A percentile compares a stretch with the other conserved stretches of the same genome.
These are phyloP conservation scores for Pleoardoris graminearum DNA, from an alignment of 2,329 filamentous ascomycete genomes.

Conservation along the genomic window DNA sequence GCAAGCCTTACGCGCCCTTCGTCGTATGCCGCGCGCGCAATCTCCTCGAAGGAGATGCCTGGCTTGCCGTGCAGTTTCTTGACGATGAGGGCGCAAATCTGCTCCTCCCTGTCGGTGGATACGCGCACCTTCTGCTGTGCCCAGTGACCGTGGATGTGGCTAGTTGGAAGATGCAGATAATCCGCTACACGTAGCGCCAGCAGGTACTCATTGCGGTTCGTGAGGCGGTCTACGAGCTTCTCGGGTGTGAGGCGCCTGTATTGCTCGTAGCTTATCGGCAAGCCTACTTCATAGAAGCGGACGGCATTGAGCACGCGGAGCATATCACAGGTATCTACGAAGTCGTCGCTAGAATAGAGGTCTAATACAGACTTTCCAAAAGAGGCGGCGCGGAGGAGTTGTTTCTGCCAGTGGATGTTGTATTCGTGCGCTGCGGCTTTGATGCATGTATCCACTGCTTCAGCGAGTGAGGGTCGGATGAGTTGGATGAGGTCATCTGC, in stretches of 20 bases:
- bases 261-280: constrained; percentile 91
- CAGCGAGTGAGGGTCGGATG: constrained; percentile 82
- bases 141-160: constrained; percentile 95
- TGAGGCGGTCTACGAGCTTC: constrained; percentile 79
- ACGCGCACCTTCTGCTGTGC: constrained; percentile 89
- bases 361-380: constrained; percentile 98
- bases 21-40: constrained; percentile 89
- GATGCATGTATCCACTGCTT: constrained; percentile 92
- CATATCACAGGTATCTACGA: constrained; percentile 97
- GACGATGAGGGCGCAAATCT: constrained; percentile 83
- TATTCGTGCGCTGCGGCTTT: constrained; percentile 93
- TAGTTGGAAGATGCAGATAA: constrained; percentile 82
- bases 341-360: constrained; percentile 97
- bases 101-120: constrained; percentile 83
- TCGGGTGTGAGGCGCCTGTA: constrained; percentile 90
- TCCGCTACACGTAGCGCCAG: constrained; percentile 86
- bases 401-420: constrained; percentile 88
- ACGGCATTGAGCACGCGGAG: constrained; percentile 90
- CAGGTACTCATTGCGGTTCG: constrained; percentile 88
- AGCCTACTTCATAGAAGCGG: constrained; percentile 85
- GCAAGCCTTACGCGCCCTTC: constrained; percentile 89
- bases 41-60: constrained; percentile 93
- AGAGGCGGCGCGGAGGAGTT: constrained; percentile 91
- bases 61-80: constrained; percentile 83
- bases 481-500: constrained; percentile 97